These are phyloP conservation scores for Plectosphaerella cucumerina DNA, from an alignment of 2,329 filamentous ascomycete genomes.

Conservation along the genomic window DNA sequence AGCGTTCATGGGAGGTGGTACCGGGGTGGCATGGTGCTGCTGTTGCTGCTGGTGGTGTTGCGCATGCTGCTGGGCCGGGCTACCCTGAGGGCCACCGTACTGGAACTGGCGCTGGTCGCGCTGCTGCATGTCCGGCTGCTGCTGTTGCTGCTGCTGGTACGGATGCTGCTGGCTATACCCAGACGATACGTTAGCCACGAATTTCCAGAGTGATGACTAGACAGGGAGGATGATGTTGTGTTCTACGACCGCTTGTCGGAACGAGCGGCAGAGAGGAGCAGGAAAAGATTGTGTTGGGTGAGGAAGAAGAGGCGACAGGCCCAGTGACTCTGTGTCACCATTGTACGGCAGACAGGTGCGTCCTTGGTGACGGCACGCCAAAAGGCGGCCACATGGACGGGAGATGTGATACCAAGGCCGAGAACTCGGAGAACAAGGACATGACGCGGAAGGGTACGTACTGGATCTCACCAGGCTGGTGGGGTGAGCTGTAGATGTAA, in stretches of 20 bases:
- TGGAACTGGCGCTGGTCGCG: constrained; percentile 39
- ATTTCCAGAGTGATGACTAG: not conserved
- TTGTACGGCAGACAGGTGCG: too few relatives aligned
- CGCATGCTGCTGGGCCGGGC: constrained; percentile 27
- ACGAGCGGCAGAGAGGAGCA: too few relatives aligned
- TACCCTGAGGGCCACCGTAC: constrained; percentile 33
- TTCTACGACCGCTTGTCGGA: too few relatives aligned
- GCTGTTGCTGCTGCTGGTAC: constrained; percentile 49
- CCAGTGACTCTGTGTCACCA: too few relatives aligned
- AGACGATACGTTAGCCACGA: constrained; percentile 12
- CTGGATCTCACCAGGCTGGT: constrained; percentile 54
- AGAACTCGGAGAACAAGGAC: too few relatives aligned
- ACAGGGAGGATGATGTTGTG: too few relatives aligned
- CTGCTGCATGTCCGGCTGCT: constrained; percentile 44
- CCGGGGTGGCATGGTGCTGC: constrained; percentile 15
- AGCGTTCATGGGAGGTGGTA: constrained; percentile 14
- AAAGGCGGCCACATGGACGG: too few relatives aligned
- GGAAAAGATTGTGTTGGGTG: too few relatives aligned
- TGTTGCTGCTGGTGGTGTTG: constrained; percentile 29
- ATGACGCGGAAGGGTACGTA: constrained; percentile 40
- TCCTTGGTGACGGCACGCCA: too few relatives aligned
- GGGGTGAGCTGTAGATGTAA: constrained; percentile 50
- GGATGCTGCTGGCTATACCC: constrained; percentile 34
- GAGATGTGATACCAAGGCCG: too few relatives aligned
- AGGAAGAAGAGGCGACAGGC: too few relatives aligned